Evolutionary conservation across 257 asterid species (phyloP).

Genomic region (Plectranthus barbatus): DNA sequence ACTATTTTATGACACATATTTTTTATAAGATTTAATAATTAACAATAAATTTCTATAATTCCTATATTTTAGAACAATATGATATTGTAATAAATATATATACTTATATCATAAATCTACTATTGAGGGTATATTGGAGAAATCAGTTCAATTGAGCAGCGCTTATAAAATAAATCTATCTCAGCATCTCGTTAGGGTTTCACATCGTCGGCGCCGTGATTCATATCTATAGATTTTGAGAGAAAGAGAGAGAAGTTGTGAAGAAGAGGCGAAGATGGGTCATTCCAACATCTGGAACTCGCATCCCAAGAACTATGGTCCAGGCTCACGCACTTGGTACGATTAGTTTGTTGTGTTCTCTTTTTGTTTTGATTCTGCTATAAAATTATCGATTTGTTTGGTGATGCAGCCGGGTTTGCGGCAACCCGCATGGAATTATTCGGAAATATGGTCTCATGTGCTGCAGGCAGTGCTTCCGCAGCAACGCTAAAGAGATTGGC

Average conservation of each 20-base stretch:
- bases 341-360: background rate
- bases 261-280: constrained; percentile 28
- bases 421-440: constrained; percentile 30
- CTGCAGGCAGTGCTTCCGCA: constrained; percentile 45
- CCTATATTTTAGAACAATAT: no score
- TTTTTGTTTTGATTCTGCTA: background rate
- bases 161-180: background rate
- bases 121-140: background rate
- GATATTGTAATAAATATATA: no score
- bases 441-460: constrained; percentile 37
- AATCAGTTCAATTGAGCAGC: background rate
- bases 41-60: no score
- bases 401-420: constrained; percentile 31
- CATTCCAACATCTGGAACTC: constrained; percentile 42
- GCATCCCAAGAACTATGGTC: constrained; percentile 44
- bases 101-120: no score
- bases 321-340: constrained; percentile 44
- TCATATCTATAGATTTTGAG: no score
- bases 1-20: no score
- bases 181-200: background rate
- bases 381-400: background rate
- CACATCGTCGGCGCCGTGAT: background rate
- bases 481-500: constrained; percentile 43
- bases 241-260: background rate
- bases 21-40: no score